phyloP scores from a whole-genome alignment of 768 basidiomycete genomes.

The Boletus huronensis region DNA sequence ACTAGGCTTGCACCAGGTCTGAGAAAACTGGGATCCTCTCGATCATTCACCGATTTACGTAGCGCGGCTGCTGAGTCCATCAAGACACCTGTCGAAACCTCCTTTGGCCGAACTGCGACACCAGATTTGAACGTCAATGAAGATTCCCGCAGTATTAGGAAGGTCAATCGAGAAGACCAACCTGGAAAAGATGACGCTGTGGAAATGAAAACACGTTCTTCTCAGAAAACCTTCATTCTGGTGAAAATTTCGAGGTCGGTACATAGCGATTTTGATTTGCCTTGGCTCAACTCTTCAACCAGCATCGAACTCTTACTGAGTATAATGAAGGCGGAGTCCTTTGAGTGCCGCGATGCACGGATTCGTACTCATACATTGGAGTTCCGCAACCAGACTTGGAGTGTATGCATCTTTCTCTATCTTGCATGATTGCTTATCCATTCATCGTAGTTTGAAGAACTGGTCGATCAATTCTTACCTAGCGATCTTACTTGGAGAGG shows the following conservation, averaged over 20 bases:
- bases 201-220: conserved; percentile 80
- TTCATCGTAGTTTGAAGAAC: conserved; percentile 61
- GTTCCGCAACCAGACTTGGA: conserved; percentile 80
- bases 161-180: conserved; percentile 15
- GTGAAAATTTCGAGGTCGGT: conserved; percentile 69
- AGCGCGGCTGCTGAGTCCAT: conserved; percentile 39
- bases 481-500: conserved; percentile 76
- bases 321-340: conserved; percentile 79
- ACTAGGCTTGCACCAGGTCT: conserved; percentile 38
- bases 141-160: conserved; percentile 20
- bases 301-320: conserved; percentile 74
- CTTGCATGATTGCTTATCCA: conserved; percentile 5
- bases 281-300: conserved; percentile 15
- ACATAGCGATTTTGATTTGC: neutral
- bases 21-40: conserved; percentile 54
- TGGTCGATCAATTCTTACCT: conserved; percentile 77
- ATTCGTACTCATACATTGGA: conserved; percentile 79
- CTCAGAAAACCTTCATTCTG: conserved; percentile 78
- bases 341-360: conserved; percentile 74
- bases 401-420: conserved; percentile 46
- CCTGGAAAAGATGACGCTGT: conserved; percentile 53
- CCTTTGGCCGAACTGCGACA: conserved; percentile 7
- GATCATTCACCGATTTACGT: conserved; percentile 70
- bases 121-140: conserved; percentile 21
- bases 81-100: conserved; percentile 12